A percentile compares a stretch with the other conserved stretches of the same genome.
phyloP scores from a whole-genome alignment of 1,284 basidiomycete genomes.

The Cutaneotrichosporon sp. region DNA sequence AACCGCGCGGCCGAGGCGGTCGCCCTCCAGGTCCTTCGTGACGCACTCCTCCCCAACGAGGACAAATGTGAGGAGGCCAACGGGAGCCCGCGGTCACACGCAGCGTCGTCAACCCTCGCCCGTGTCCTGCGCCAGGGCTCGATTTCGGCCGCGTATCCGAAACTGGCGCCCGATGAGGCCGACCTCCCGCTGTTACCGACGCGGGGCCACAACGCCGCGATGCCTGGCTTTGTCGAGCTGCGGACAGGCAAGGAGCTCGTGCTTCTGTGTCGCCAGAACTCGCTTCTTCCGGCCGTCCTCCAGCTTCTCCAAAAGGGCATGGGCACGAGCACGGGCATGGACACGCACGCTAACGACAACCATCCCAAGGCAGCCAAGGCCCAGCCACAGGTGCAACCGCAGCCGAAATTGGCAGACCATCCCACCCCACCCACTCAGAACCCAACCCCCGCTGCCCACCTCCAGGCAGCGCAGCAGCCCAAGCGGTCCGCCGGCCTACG shows the following conservation, averaged over 20 bases:
- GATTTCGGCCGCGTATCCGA: constrained; percentile 38
- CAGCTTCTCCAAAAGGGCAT: constrained; percentile 38
- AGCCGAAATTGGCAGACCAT: background rate
- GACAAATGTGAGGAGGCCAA: background rate
- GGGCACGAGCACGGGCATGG: background rate
- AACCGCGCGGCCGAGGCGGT: constrained; percentile 67
- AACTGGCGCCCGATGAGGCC: constrained; percentile 22
- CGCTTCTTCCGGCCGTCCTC: constrained; percentile 47
- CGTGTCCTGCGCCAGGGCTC: constrained; percentile 12
- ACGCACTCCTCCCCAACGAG: constrained; percentile 63
- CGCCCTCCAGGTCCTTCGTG: constrained; percentile 76
- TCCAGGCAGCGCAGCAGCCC: background rate
- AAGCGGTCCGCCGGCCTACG: constrained; percentile 6
- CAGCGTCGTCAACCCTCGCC: background rate
- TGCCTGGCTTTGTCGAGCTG: constrained; percentile 10
- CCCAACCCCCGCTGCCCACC: constrained; percentile 7
- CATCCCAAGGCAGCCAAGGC: background rate
- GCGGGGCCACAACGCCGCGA: constrained; percentile 2
- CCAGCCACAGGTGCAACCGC: background rate
- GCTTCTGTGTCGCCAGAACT: constrained; percentile 52
- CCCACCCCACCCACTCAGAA: background rate
- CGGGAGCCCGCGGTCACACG: constrained; percentile 2
- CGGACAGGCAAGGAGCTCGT: constrained; percentile 52
- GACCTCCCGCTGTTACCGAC: constrained; percentile 31
- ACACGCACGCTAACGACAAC: background rate